phyloP scores from a whole-genome alignment of 495 filamentous ascomycete species.

The Geoglossum glabrum region DNA sequence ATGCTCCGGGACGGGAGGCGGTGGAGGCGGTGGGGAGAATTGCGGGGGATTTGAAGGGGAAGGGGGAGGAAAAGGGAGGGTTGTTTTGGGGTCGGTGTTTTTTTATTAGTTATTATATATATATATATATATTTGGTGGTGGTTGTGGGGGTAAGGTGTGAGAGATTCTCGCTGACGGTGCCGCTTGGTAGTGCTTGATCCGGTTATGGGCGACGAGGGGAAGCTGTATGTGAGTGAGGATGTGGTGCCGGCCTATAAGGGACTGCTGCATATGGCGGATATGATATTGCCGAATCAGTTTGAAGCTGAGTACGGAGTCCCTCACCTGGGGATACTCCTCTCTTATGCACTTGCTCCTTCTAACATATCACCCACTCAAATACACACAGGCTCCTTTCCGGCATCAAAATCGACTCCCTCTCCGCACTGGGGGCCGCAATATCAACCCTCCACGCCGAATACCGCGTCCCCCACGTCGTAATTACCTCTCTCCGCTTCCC shows the following conservation, averaged over 20 bases:
- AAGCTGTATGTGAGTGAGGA: constrained; percentile 75
- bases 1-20: constrained; percentile 65
- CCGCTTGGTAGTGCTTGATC: constrained; percentile 50
- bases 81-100: constrained; percentile 65
- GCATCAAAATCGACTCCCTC: constrained; percentile 60
- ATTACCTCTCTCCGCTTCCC: constrained; percentile 63
- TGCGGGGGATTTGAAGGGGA: constrained; percentile 53
- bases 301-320: constrained; percentile 61
- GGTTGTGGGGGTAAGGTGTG: neutral
- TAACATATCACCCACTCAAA: neutral
- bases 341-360: neutral
- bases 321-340: neutral
- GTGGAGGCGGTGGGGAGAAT: constrained; percentile 73
- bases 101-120: neutral
- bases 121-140: too few relatives aligned
- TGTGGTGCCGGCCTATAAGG: constrained; percentile 78
- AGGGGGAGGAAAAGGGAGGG: constrained; percentile 40
- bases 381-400: constrained; percentile 50
- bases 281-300: constrained; percentile 92
- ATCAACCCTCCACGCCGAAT: constrained; percentile 50
- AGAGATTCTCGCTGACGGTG: neutral
- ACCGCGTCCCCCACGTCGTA: constrained; percentile 71
- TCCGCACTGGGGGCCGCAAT: constrained; percentile 51
- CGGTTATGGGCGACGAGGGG: constrained; percentile 95
- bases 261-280: constrained; percentile 58